phyloP scores from a whole-genome alignment of 257 asterid genomes.

The Solanum sitiens region DNA sequence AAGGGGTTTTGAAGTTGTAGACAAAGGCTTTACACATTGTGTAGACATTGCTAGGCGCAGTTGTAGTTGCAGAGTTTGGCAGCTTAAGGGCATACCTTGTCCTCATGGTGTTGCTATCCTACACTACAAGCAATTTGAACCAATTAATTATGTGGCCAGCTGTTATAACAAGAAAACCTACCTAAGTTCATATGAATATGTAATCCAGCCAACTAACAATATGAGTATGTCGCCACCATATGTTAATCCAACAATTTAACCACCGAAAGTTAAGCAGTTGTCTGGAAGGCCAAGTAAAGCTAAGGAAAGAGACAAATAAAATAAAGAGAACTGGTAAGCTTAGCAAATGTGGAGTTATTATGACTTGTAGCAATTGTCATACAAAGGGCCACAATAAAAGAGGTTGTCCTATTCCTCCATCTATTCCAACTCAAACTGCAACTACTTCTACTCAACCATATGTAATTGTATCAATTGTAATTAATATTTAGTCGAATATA shows the following conservation, averaged over 20 bases:
- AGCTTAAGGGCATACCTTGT: neutral
- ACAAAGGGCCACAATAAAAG: neutral
- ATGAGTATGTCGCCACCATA: neutral
- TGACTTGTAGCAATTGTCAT: neutral
- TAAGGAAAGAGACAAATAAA: neutral
- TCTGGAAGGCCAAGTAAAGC: neutral
- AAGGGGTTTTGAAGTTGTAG: neutral
- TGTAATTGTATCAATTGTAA: neutral
- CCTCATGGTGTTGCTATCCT: neutral
- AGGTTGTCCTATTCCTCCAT: neutral
- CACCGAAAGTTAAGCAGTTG: neutral
- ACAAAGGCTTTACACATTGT: neutral
- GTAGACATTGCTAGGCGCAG: neutral
- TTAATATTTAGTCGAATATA: neutral
- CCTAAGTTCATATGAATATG: neutral
- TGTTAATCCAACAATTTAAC: neutral
- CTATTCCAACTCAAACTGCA: neutral
- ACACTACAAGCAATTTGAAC: neutral
- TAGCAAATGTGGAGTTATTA: neutral
- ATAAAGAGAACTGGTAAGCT: neutral
- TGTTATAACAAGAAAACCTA: neutral
- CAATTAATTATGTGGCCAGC: neutral
- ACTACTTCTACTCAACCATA: neutral
- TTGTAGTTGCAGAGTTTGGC: neutral
- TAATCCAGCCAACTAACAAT: neutral